Conservation (phyloP, 305 asterid genomes). For the Lippia alba region DNA sequence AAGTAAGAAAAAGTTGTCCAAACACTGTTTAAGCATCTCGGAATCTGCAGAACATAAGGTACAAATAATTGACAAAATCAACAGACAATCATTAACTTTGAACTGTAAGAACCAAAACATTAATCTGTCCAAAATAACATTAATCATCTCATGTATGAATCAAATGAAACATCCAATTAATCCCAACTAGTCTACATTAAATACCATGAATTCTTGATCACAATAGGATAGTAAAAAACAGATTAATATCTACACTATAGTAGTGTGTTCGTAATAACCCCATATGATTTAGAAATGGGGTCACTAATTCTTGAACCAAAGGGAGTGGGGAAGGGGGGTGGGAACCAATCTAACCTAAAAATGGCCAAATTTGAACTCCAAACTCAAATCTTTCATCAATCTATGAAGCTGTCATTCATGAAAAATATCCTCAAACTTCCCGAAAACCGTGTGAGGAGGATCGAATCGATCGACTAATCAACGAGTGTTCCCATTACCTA, state of each 20-base stretch:
- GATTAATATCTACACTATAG: slow-evolving; percentile 37
- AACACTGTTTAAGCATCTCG: not conserved
- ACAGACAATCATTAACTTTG: slow-evolving; percentile 14
- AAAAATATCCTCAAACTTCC: slow-evolving; percentile 17
- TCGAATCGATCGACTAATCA: not conserved
- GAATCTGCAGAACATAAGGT: slow-evolving; percentile 17
- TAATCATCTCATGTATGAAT: slow-evolving; percentile 15
- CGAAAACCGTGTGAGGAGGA: not conserved
- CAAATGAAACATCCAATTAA: slow-evolving; percentile 29
- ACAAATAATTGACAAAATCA: slow-evolving; percentile 24
- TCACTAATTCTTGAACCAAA: slow-evolving; percentile 34
- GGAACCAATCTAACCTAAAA: slow-evolving; percentile 37
- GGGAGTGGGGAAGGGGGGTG: not conserved
- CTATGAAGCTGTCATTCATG: not conserved
- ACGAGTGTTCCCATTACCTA: slow-evolving; percentile 62
- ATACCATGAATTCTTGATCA: slow-evolving; percentile 27
- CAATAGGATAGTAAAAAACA: slow-evolving; percentile 9
- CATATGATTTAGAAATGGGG: slow-evolving; percentile 37
- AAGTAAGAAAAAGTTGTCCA: not conserved
- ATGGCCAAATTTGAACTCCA: slow-evolving; percentile 32
- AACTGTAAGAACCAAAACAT: not conserved
- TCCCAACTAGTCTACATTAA: slow-evolving; percentile 25
- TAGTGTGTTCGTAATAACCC: slow-evolving; percentile 33
- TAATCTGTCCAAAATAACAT: not conserved
- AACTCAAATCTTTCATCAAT: slow-evolving; percentile 20